Evolutionary conservation across 1,284 basidiomycete genomes (phyloP).

Genomic region (Cutaneotrichosporon cutaneum): DNA sequence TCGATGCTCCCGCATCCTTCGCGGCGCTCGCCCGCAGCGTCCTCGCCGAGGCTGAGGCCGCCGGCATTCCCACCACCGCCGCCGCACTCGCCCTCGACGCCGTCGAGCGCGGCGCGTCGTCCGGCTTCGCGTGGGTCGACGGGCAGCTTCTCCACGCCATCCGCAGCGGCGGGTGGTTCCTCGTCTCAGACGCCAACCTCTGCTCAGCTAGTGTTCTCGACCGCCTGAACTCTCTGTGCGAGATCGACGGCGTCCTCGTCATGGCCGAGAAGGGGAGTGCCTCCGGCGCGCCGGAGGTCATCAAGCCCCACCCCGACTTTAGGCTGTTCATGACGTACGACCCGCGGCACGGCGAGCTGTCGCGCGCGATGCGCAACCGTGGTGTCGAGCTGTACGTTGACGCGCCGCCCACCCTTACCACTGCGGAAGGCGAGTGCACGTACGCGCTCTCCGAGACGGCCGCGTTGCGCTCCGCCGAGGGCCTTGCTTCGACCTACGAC

Average conservation of each 20-base stretch:
- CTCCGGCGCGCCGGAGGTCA: constrained; percentile 63
- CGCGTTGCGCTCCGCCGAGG: constrained; percentile 10
- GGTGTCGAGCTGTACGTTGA: constrained; percentile 74
- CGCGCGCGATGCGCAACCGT: constrained; percentile 96
- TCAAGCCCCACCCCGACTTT: constrained; percentile 84
- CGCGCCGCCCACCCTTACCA: constrained; percentile 4
- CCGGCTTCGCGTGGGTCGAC: constrained; percentile 90
- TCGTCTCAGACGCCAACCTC: constrained; percentile 90
- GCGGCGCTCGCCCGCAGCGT: constrained; percentile 13
- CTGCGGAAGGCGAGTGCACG: neutral
- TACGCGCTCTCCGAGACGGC: constrained; percentile 20
- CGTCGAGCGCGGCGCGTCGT: constrained; percentile 52
- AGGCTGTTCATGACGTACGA: constrained; percentile 93
- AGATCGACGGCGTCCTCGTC: constrained; percentile 74
- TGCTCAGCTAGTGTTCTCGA: constrained; percentile 96
- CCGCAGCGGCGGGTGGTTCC: constrained; percentile 82
- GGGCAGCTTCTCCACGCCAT: constrained; percentile 89
- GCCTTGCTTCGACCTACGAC: constrained; percentile 7
- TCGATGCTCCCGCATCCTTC: constrained; percentile 22
- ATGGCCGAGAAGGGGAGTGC: constrained; percentile 88
- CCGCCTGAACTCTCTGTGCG: constrained; percentile 94
- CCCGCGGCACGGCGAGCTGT: constrained; percentile 87
- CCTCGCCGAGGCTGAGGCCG: constrained; percentile 23
- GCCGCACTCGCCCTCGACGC: constrained; percentile 13
- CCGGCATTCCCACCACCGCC: constrained; percentile 37